Base-by-base conservation (phyloP, 331 rosid species). In the Malus hybrid region DNA sequence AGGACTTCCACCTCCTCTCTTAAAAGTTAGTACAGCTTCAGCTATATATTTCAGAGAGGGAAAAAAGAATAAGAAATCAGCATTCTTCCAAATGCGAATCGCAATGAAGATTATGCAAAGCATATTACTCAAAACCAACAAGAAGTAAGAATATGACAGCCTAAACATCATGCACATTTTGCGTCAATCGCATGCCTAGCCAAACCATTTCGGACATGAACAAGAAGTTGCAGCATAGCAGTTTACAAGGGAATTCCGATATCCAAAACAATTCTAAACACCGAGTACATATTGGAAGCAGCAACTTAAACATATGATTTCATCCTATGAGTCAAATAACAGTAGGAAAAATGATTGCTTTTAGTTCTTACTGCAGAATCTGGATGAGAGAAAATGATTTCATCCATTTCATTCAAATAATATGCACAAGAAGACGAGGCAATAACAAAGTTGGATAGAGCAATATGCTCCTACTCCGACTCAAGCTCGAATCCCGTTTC, bases 21-120 rank as follows among this genome's bases (percentile, higher is more conserved):
- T 79, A 83, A 85, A 82, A 76, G 69, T 79, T 67, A 81, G 57
- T 73, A 77, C 67, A 78, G 88, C 90, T 80, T 90, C 88, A 84
- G 86, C 96, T 90, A 81, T 61, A 52, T 12, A 74, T 18, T 73
- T 16, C 19, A 73, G 76, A 54, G 64, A 65, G 71, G 34, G 7
- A 46, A 76, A 44, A 61, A 65, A 64, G 57, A 57, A 28, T 42
- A 14, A 22, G 52, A 5, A 27, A 65, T 36, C 54, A 73, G 55
- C 24, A 31, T 48, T 15, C 61, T 42, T 72, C 70, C 19, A 52
- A 52, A 28, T 33, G 64, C 48, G 11, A 72, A 42, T 13, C 27
- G 15, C 31, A 73, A 71, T 8, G 24, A 14, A 52, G 31, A 67
- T 52, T 14, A 29, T 36, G 46, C 29, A 67, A 36, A 36, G 48